Evolutionary conservation across 495 filamentous ascomycete genomes (phyloP), one percentile per base, ranked within the genome.

Genomic region (Amphirosellinia nigrospora): DNA sequence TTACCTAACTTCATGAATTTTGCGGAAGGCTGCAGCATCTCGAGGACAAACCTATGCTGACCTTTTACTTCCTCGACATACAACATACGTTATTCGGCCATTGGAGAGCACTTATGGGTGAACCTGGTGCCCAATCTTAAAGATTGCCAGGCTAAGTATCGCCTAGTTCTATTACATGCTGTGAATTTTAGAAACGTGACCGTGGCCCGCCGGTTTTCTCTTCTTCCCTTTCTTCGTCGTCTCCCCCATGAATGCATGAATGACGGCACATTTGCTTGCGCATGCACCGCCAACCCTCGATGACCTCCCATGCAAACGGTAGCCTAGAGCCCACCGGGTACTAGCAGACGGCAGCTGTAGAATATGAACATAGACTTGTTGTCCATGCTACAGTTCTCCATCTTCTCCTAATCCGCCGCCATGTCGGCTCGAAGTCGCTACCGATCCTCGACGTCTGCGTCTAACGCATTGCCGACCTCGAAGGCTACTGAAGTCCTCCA

Each of bases 371-470:
- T 45, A 71, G 62, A 74, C 38, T 58, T 59, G 45, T 55, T 56
- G 16, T 45, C 36, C 38, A 64, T 73, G 60, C 34, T 71, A 6
- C 74, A 71, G 28, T 62, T 75, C 69, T 50, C 70, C 63, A 55
- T 60, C 15, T 28, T 70, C 63, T 72, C 64, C 68, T 68, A 63
- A 53, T 59, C 72, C 64, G 39, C 70, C 72, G 73, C 65, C 75
- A 87, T 87, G 77, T 81, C 85, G 50, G 67, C 81, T 68, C 79
- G 81, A 61, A 82, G 87, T 73, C 85, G 85, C 21, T 86, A 85
- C 76, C 85, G 89, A 68, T 86, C 89, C 72, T 92, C 89, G 58
- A 90, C 89, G 16, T 87, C 89, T 71, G 79, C 85, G 46, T 89
- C 86, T 36, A 78, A 73, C 28, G 84, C 85, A 60, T 80, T 84